phyloP scores from a whole-genome alignment of 805 yeast species.

The Lipomyces lipofer region DNA sequence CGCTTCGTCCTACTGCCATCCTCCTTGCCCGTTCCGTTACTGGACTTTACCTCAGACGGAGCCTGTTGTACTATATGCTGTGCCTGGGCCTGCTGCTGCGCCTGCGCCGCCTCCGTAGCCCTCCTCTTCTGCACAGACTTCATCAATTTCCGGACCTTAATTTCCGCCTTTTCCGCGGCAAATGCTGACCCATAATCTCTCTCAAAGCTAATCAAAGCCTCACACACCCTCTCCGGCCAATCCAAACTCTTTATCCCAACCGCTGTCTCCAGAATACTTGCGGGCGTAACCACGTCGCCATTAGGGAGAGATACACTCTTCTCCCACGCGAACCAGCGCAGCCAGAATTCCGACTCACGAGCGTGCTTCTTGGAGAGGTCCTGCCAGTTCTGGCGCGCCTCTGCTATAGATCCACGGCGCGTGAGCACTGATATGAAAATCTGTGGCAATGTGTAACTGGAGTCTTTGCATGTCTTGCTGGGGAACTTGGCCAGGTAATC shows the following conservation, averaged over 20 bases:
- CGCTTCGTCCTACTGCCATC: neutral
- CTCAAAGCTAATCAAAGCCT: constrained; percentile 47
- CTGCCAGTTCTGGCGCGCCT: constrained; percentile 27
- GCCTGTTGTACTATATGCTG: constrained; percentile 13
- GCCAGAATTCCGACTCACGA: constrained; percentile 51
- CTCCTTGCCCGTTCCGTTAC: neutral
- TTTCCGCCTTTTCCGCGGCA: constrained; percentile 34
- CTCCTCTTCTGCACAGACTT: constrained; percentile 25
- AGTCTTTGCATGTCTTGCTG: constrained; percentile 2
- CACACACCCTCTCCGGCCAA: constrained; percentile 52
- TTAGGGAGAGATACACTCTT: constrained; percentile 28
- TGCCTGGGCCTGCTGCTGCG: constrained; percentile 11
- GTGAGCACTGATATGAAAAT: constrained; percentile 15
- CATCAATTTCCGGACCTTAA: constrained; percentile 37
- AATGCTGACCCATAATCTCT: constrained; percentile 40
- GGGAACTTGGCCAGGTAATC: constrained; percentile 1
- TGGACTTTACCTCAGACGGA: neutral
- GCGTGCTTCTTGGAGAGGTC: constrained; percentile 37
- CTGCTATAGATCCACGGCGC: constrained; percentile 1
- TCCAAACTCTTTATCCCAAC: constrained; percentile 42
- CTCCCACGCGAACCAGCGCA: constrained; percentile 47
- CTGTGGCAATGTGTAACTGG: constrained; percentile 10
- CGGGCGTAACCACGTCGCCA: constrained; percentile 36
- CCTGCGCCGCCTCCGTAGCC: constrained; percentile 20
- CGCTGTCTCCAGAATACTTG: constrained; percentile 41